phyloP scores from a whole-genome alignment of 805 yeast species.

The Saccharomyces jurei region DNA sequence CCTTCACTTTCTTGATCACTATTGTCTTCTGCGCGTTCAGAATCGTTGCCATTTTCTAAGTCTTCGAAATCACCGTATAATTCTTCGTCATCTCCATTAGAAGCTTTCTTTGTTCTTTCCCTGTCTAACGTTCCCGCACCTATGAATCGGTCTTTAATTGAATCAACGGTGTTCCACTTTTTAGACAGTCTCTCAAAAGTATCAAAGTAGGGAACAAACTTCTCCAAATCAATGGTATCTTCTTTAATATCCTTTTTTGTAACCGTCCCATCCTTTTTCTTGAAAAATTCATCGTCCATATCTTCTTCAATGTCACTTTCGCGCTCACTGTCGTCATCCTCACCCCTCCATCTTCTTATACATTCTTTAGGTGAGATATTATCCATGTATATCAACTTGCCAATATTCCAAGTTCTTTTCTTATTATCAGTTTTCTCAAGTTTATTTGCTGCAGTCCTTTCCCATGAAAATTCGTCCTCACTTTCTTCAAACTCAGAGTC shows the following conservation, averaged over 20 bases:
- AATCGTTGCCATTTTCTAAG: conserved; percentile 33
- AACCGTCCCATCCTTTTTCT: conserved; percentile 36
- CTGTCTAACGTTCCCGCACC: conserved; percentile 27
- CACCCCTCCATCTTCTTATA: conserved; percentile 60
- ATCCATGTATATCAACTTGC: conserved; percentile 70
- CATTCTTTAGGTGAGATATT: conserved; percentile 70
- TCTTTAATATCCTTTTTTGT: conserved; percentile 6
- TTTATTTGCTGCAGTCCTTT: conserved; percentile 46
- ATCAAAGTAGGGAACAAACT: conserved; percentile 30
- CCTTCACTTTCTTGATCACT: conserved; percentile 8
- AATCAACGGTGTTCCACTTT: conserved; percentile 25
- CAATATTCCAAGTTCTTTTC: conserved; percentile 65
- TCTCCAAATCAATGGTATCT: conserved; percentile 23
- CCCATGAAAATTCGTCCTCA: conserved; percentile 33
- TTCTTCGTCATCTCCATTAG: conserved; percentile 32
- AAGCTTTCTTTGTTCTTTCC: conserved; percentile 22
- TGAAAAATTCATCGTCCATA: conserved; percentile 46
- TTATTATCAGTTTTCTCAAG: conserved; percentile 42
- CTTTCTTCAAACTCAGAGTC: conserved; percentile 43
- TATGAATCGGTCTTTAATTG: conserved; percentile 27
- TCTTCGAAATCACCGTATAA: conserved; percentile 52
- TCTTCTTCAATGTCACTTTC: conserved; percentile 33
- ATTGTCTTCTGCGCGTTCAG: conserved; percentile 10
- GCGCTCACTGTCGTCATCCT: conserved; percentile 38
- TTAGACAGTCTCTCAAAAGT: conserved; percentile 25